phyloP scores from a whole-genome alignment of 345 rosid genomes.

The Pistacia integerrima region DNA sequence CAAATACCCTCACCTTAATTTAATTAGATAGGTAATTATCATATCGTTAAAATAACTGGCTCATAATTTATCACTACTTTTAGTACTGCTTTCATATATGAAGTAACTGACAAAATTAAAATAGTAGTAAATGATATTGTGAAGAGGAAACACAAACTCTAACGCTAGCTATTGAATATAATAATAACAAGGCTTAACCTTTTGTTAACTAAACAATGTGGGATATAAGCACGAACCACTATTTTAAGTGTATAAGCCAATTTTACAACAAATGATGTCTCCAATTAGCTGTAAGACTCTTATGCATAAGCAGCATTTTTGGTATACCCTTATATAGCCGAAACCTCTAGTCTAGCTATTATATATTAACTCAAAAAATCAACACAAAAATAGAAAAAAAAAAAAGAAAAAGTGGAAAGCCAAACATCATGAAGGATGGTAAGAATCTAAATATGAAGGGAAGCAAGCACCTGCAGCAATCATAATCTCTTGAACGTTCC shows the following conservation, averaged over 20 bases:
- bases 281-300: neutral
- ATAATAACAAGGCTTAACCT: too few relatives aligned
- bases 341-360: neutral
- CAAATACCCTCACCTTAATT: constrained; percentile 5
- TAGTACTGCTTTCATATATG: neutral
- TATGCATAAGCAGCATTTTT: neutral
- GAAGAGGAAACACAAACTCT: too few relatives aligned
- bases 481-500: constrained; percentile 79
- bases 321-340: neutral
- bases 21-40: neutral
- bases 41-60: neutral
- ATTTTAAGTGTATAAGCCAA: too few relatives aligned
- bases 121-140: neutral
- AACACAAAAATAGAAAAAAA: neutral
- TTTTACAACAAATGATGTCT: neutral
- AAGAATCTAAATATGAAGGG: neutral
- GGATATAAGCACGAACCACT: too few relatives aligned
- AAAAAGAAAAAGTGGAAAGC: neutral
- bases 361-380: neutral
- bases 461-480: constrained; percentile 68
- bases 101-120: neutral
- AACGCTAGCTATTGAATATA: too few relatives aligned
- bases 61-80: neutral
- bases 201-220: too few relatives aligned
- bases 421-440: neutral